Conservation (phyloP, 805 yeast species). For the Scheffersomyces coipomensis region DNA sequence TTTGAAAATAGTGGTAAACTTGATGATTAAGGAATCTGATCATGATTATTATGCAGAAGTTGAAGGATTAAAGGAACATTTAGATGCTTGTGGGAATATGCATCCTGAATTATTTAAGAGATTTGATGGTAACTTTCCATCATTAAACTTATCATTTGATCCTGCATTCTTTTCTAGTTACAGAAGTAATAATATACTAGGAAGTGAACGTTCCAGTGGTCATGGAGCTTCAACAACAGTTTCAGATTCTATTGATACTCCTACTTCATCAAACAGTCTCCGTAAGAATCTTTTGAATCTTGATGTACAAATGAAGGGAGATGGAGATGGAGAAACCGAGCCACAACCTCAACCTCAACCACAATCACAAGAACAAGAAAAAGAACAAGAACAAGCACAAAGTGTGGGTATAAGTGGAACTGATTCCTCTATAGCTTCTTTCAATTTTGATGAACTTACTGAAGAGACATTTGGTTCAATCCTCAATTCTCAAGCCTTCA, state of each 20-base stretch:
- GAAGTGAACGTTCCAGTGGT: background rate
- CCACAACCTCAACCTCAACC: too few relatives aligned
- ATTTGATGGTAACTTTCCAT: background rate
- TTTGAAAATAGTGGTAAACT: slow-evolving; percentile 18
- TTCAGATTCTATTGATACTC: background rate
- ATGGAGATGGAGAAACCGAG: too few relatives aligned
- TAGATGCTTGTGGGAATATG: slow-evolving; percentile 12
- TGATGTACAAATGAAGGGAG: too few relatives aligned
- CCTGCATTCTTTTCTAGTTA: too few relatives aligned
- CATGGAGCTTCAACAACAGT: background rate
- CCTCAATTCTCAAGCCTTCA: slow-evolving; percentile 23
- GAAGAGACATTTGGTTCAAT: slow-evolving; percentile 20
- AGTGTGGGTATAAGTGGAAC: too few relatives aligned
- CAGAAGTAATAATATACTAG: background rate
- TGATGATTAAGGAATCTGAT: slow-evolving; percentile 11
- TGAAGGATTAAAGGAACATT: slow-evolving; percentile 17
- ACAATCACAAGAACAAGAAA: too few relatives aligned
- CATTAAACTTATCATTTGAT: background rate
- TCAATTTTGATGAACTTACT: background rate
- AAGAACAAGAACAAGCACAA: too few relatives aligned
- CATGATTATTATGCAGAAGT: slow-evolving; percentile 11
- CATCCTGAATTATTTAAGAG: slow-evolving; percentile 17
- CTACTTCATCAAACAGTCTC: too few relatives aligned
- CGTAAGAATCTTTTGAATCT: too few relatives aligned
- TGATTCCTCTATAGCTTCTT: too few relatives aligned